phyloP scores from a whole-genome alignment of 2,329 filamentous ascomycete species.

The Botrytis cinerea region DNA sequence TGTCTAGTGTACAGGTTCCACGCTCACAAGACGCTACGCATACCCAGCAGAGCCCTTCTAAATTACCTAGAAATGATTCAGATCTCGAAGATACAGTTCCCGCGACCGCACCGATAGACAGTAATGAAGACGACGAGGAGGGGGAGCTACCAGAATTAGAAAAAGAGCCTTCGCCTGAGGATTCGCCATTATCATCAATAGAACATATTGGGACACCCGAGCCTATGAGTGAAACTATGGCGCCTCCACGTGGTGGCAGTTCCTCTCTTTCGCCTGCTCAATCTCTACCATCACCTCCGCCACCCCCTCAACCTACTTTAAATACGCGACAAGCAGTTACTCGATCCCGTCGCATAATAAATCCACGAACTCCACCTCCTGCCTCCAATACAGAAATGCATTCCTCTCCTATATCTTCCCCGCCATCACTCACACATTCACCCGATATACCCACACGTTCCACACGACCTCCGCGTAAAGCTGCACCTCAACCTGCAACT shows the following conservation, averaged over 20 bases:
- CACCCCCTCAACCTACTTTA: conserved; percentile 29
- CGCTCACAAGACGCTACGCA: conserved; percentile 28
- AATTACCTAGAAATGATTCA: conserved; percentile 22
- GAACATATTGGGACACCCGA: conserved; percentile 37
- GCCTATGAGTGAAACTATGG: conserved; percentile 41
- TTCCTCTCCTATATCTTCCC: conserved; percentile 52
- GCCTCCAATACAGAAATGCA: conserved; percentile 26
- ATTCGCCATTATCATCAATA: conserved; percentile 30
- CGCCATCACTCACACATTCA: conserved; percentile 66
- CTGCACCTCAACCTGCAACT: conserved; percentile 33
- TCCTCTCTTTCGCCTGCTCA: conserved; percentile 32
- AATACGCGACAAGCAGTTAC: conserved; percentile 24
- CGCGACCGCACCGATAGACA: conserved; percentile 31
- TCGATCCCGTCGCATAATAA: conserved; percentile 33
- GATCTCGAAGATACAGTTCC: conserved; percentile 34
- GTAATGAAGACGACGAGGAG: conserved; percentile 27
- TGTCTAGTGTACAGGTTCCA: conserved; percentile 39
- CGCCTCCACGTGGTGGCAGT: conserved; percentile 41
- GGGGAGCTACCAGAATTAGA: conserved; percentile 22
- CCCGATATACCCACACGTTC: conserved; percentile 49
- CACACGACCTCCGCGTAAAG: conserved; percentile 25
- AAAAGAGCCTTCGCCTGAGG: conserved; percentile 23
- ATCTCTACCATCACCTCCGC: conserved; percentile 30
- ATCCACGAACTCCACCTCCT: conserved; percentile 37
- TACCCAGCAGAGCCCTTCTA: conserved; percentile 31